phyloP scores from a whole-genome alignment of 2,329 filamentous ascomycete species.

The Elsinoe arachidis region DNA sequence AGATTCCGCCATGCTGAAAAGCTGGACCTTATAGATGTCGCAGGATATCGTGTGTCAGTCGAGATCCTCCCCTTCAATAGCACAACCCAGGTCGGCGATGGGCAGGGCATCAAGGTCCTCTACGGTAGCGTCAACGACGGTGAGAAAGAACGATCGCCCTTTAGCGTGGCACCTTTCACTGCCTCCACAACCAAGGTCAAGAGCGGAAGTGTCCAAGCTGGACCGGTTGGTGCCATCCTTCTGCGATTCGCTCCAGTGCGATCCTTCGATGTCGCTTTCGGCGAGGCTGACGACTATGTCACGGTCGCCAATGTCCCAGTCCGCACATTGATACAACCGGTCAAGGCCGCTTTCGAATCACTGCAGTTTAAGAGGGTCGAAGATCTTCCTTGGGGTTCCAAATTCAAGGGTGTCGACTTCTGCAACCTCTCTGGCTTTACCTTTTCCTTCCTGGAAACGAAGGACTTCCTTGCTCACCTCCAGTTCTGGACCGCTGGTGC shows the following conservation, averaged over 20 bases:
- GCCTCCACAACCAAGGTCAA: slow-evolving; percentile 2
- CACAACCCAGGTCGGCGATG: background rate
- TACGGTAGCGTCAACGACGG: slow-evolving; percentile 10
- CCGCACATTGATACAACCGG: background rate
- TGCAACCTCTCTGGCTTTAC: slow-evolving; percentile 4
- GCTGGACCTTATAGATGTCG: slow-evolving; percentile 2
- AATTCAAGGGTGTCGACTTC: slow-evolving; percentile 11
- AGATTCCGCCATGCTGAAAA: slow-evolving; percentile 9
- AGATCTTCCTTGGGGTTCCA: slow-evolving; percentile 1
- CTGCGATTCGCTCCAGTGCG: slow-evolving; percentile 4
- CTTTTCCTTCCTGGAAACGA: slow-evolving; percentile 8
- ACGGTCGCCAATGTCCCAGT: slow-evolving; percentile 8
- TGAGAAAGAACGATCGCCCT: slow-evolving; percentile 1
- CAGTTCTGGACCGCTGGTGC: slow-evolving; percentile 10
- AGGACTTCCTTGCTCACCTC: slow-evolving; percentile 10
- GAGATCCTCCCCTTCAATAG: slow-evolving; percentile 9
- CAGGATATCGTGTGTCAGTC: slow-evolving; percentile 8
- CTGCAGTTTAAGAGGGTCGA: slow-evolving; percentile 3
- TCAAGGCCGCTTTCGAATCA: background rate
- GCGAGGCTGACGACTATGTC: slow-evolving; percentile 6
- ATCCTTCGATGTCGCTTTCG: slow-evolving; percentile 4
- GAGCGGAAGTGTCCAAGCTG: slow-evolving; percentile 1
- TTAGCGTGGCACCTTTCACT: slow-evolving; percentile 6
- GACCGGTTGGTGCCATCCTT: slow-evolving; percentile 1
- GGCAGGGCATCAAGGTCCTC: slow-evolving; percentile 9